Evolutionary conservation across 495 filamentous ascomycete species (phyloP), one percentile per base, ranked within the genome.

Genomic region (Penicillium lagena): DNA sequence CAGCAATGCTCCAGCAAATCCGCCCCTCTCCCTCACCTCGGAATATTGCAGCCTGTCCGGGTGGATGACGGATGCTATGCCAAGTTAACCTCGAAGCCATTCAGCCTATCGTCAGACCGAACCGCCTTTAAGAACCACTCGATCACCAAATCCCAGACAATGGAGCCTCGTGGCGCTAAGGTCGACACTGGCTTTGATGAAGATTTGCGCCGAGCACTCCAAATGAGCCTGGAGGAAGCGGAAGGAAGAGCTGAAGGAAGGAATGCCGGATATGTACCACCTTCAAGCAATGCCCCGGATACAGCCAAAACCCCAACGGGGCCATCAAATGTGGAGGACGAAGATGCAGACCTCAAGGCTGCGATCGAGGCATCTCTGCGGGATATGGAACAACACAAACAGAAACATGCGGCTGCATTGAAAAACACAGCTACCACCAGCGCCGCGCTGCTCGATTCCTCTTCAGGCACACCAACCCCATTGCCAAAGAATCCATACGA

Each of bases 361-460:
- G 93, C 93, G 10, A 97, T 98, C 59, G 91, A 90, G 30, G 93
- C 94, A 17, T 96, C 91, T n/a, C 63, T 98, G 37, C 83, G 85
- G 37, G 93, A 98, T 60, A 96, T 97, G 91, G 93, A 98, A 67
- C 83, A 95, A 59, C 94, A 98, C 53, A 97, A 97, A 66, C 87
- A 93, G 63, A 83, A 80, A 47, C 85, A 96, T 66, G 82, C 89
- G 8, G 82, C 83, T 22, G 78, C 79, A 15, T 67, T 96, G 55
- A 93, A 93, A 52, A 82, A 86, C 49, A 67, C 72, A 12, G 59
- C 70, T 4, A 67, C 76, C 12, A 54, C 68, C 2, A 63, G 73
- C 35, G 42, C 59, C 15, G 35, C 56, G 7, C 37, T 56, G 9
- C 56, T 34, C 30, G 49, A 56, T 41, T 49, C 58, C 12, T 50